phyloP scores from a whole-genome alignment of 805 yeast genomes.

The Lachancea mirantina region DNA sequence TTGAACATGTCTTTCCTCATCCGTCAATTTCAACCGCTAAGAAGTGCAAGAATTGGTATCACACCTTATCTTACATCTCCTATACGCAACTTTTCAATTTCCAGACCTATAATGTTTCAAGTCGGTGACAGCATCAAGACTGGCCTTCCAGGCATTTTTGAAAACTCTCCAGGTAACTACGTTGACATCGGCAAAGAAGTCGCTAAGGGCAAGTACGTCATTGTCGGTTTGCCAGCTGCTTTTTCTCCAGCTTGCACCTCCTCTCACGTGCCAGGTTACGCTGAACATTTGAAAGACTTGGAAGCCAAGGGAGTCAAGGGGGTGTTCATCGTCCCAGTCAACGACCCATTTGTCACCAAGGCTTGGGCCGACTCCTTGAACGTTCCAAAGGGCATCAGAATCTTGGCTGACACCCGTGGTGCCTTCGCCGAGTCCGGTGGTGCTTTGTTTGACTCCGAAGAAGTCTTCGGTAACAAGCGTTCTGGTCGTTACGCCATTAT shows the following conservation, averaged over 20 bases:
- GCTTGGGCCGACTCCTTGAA: slow-evolving; percentile 61
- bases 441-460: slow-evolving; percentile 65
- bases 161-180: slow-evolving; percentile 58
- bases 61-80: no score
- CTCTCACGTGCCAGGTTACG: slow-evolving; percentile 64
- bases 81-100: slow-evolving; percentile 23
- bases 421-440: slow-evolving; percentile 62
- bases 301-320: slow-evolving; percentile 56
- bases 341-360: slow-evolving; percentile 77
- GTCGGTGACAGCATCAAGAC: slow-evolving; percentile 62
- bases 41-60: no score
- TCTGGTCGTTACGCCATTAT: slow-evolving; percentile 69
- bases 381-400: slow-evolving; percentile 35
- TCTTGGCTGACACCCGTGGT: slow-evolving; percentile 76
- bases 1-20: no score
- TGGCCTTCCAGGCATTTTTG: slow-evolving; percentile 40
- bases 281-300: slow-evolving; percentile 45
- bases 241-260: slow-evolving; percentile 75
- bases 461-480: slow-evolving; percentile 69
- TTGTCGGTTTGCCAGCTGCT: slow-evolving; percentile 73
- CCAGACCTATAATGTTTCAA: slow-evolving; percentile 32
- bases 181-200: slow-evolving; percentile 48
- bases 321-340: slow-evolving; percentile 67
- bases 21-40: no score
- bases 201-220: slow-evolving; percentile 42